Conservation (phyloP, 2,329 filamentous ascomycete genomes). For the Chalaropsis ovoidea region DNA sequence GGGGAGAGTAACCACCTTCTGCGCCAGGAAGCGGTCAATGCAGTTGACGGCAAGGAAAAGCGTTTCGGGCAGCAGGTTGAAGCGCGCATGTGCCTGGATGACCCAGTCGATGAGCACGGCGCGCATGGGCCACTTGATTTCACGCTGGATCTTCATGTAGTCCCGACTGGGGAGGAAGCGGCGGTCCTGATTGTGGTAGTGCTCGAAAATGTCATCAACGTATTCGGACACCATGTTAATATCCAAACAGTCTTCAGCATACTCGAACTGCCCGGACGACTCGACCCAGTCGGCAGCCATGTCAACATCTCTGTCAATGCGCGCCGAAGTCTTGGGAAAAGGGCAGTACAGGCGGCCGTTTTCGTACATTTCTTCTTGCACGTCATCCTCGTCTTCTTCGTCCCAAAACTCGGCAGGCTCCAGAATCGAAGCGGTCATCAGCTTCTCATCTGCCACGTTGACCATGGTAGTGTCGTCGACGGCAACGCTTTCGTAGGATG, state of each 20-base stretch:
- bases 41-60: conserved; percentile 93
- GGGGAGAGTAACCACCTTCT: conserved; percentile 86
- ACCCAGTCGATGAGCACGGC: conserved; percentile 97
- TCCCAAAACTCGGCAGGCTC: conserved; percentile 68
- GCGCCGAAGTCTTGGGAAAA: conserved; percentile 59
- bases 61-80: conserved; percentile 84
- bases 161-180: conserved; percentile 72
- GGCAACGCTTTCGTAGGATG: neutral
- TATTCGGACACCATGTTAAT: conserved; percentile 98
- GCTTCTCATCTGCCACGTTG: conserved; percentile 18
- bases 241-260: conserved; percentile 91
- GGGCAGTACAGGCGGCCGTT: conserved; percentile 59
- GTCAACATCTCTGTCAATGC: conserved; percentile 62
- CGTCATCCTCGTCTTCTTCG: conserved; percentile 56
- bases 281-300: conserved; percentile 56
- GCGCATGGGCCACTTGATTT: conserved; percentile 98
- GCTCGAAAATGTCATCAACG: conserved; percentile 77
- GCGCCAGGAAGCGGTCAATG: conserved; percentile 89
- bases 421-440: conserved; percentile 14
- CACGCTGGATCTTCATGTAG: conserved; percentile 96
- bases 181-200: conserved; percentile 28
- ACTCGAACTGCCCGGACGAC: conserved; percentile 50
- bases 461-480: conserved; percentile 3
- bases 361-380: conserved; percentile 42
- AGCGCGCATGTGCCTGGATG: conserved; percentile 88